Conservation (phyloP, 192 early-diverging fungal species). For the Podila verticillata region DNA sequence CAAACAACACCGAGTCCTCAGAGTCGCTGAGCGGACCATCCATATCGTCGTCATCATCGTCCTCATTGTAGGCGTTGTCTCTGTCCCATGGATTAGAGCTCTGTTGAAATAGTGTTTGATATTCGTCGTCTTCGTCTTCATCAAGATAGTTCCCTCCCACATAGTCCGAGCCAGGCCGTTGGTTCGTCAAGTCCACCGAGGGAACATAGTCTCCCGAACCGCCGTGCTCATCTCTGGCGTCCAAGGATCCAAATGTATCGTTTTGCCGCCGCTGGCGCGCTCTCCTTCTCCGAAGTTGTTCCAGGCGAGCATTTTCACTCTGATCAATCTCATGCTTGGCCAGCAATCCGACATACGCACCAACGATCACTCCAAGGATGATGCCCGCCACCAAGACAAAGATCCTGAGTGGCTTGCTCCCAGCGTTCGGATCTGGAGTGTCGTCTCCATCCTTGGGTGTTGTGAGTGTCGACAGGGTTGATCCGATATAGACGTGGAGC, state of each 20-base stretch:
- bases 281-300: constrained; percentile 11
- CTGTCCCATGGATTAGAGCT: background rate
- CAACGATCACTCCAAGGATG: constrained; percentile 56
- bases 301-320: constrained; percentile 11
- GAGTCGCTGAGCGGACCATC: background rate
- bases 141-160: constrained; percentile 20
- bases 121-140: constrained; percentile 38
- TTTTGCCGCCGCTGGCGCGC: constrained; percentile 4
- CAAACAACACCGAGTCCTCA: background rate
- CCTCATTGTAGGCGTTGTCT: background rate
- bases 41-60: constrained; percentile 21
- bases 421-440: background rate
- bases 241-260: background rate
- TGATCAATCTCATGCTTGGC: constrained; percentile 58
- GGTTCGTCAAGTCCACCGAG: background rate
- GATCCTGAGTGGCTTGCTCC: constrained; percentile 30
- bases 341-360: constrained; percentile 58
- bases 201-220: background rate
- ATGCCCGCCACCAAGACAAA: constrained; percentile 27
- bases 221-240: background rate
- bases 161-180: background rate
- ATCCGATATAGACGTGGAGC: constrained; percentile 70
- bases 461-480: constrained; percentile 62
- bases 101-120: constrained; percentile 22
- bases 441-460: constrained; percentile 10